Evolutionary conservation across 306 rosid species (phyloP).

Genomic region (Boehmeria nivea): DNA sequence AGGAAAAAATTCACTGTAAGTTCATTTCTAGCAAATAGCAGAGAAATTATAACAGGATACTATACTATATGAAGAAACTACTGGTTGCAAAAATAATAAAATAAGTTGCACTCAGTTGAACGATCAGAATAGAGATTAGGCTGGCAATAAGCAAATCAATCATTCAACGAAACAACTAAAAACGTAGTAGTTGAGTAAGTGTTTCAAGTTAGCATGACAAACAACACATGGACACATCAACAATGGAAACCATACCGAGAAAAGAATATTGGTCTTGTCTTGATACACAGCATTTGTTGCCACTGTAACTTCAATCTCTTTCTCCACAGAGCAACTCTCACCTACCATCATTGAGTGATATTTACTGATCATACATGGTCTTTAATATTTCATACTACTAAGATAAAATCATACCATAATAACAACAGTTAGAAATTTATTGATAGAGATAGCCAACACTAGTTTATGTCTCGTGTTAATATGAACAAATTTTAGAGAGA

Average conservation of each 20-base stretch:
- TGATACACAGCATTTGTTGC: slow-evolving; percentile 87
- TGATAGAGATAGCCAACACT: neutral
- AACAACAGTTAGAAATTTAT: neutral
- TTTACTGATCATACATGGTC: slow-evolving; percentile 1
- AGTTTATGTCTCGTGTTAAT: neutral
- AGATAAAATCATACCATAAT: neutral
- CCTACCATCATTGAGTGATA: slow-evolving; percentile 42
- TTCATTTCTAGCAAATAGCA: too few relatives aligned
- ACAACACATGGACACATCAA: too few relatives aligned
- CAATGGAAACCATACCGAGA: slow-evolving; percentile 59
- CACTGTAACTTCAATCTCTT: slow-evolving; percentile 67
- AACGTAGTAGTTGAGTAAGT: too few relatives aligned
- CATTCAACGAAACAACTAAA: too few relatives aligned
- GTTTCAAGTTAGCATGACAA: too few relatives aligned
- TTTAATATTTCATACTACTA: neutral
- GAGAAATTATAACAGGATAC: too few relatives aligned
- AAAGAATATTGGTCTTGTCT: slow-evolving; percentile 94
- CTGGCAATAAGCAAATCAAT: neutral
- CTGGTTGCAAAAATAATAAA: too few relatives aligned
- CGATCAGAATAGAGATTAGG: too few relatives aligned
- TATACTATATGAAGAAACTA: too few relatives aligned
- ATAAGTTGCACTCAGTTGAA: too few relatives aligned
- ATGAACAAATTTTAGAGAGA: neutral
- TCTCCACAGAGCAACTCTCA: slow-evolving; percentile 95
- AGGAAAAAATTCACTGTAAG: slow-evolving; percentile 32